Percentiles rank a stretch among this genome's conserved stretches.
phyloP scores from a whole-genome alignment of 2,329 filamentous ascomycete species.

The Pseudogymnoascus sp. region DNA sequence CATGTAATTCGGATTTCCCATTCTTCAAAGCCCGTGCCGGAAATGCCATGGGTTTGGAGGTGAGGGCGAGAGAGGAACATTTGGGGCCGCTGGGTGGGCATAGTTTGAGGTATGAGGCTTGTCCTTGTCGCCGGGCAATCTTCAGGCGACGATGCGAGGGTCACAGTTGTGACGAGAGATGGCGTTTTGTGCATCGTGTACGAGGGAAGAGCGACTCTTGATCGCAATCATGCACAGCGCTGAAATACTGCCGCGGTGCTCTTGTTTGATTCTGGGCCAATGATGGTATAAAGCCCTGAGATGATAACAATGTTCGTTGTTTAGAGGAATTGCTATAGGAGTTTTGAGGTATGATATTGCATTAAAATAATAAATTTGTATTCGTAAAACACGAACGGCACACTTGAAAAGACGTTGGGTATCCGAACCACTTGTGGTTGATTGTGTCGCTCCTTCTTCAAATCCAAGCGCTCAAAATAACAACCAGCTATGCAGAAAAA shows the following conservation, averaged over 20 bases:
- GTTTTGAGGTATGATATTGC: not conserved
- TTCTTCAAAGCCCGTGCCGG: not conserved
- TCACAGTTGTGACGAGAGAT: not conserved
- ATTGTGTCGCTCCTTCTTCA: not conserved
- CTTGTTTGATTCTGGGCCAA: not conserved
- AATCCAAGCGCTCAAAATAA: not conserved
- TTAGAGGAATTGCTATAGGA: not conserved
- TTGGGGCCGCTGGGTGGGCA: not conserved
- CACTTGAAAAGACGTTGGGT: not conserved
- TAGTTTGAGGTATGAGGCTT: no score
- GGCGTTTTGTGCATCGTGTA: not conserved
- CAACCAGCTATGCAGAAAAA: not conserved
- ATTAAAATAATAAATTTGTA: not conserved
- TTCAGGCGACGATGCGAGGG: not conserved
- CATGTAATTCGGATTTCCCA: not conserved
- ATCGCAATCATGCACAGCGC: not conserved
- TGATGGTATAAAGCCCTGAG: not conserved
- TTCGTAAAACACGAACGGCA: not conserved
- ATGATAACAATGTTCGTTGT: not conserved
- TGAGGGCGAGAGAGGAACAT: not conserved
- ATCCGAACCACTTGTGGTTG: constrained; percentile 5
- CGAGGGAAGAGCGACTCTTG: not conserved
- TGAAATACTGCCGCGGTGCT: not conserved
- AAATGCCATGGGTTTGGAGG: not conserved
- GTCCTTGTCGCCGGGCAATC: not conserved